These are phyloP conservation scores for Penicillium sclerotiorum DNA, from an alignment of 2,329 filamentous ascomycete species.

Conservation along the genomic window DNA sequence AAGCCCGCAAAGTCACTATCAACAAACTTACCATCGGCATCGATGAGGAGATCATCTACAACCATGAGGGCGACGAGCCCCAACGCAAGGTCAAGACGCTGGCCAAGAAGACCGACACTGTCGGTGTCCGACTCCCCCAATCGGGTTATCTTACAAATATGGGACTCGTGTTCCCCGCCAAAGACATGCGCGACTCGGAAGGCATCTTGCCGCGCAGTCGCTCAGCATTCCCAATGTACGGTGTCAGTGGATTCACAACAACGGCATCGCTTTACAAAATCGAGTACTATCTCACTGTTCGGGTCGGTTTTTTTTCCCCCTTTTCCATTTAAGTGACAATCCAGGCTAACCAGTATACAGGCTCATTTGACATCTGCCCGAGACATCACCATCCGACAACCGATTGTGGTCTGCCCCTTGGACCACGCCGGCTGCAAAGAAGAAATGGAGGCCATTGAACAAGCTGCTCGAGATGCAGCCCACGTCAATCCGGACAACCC, in stretches of 20 bases:
- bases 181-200: slow-evolving; percentile 82
- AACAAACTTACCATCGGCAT: slow-evolving; percentile 91
- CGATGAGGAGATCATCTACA: slow-evolving; percentile 98
- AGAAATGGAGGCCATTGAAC: slow-evolving; percentile 97
- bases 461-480: slow-evolving; percentile 89
- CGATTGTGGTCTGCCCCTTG: slow-evolving; percentile 92
- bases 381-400: slow-evolving; percentile 86
- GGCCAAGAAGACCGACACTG: slow-evolving; percentile 77
- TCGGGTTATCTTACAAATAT: slow-evolving; percentile 91
- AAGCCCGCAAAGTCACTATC: slow-evolving; percentile 89
- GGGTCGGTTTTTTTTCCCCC: slow-evolving; percentile 58
- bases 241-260: slow-evolving; percentile 88
- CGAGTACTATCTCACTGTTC: slow-evolving; percentile 93
- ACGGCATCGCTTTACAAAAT: slow-evolving; percentile 96
- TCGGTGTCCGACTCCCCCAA: slow-evolving; percentile 85
- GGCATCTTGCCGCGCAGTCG: slow-evolving; percentile 85
- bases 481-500: slow-evolving; percentile 87
- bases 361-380: slow-evolving; percentile 83
- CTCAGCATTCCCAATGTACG: slow-evolving; percentile 84
- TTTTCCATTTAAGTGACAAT: neutral
- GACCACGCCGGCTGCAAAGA: slow-evolving; percentile 96
- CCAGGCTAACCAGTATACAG: slow-evolving; percentile 49
- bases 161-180: slow-evolving; percentile 85
- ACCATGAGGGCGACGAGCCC: slow-evolving; percentile 94
- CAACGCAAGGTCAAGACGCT: slow-evolving; percentile 86